Conservation (phyloP, 495 filamentous ascomycete species). For the Talaromyces liani region DNA sequence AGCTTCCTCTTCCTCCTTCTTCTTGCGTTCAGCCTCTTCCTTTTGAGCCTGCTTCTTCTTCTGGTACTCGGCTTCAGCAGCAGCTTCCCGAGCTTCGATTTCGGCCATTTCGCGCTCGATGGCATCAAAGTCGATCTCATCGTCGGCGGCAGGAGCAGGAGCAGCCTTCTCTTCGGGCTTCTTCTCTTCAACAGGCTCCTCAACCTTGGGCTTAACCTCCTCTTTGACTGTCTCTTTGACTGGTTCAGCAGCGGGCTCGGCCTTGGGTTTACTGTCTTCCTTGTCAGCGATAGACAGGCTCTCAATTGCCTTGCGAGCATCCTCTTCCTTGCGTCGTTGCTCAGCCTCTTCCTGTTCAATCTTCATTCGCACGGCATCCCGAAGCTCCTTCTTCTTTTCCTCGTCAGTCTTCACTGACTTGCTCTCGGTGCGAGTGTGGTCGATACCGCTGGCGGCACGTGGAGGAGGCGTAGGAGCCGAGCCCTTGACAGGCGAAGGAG, state of each 20-base stretch:
- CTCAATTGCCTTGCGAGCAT: conserved; percentile 13
- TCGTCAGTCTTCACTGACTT: conserved; percentile 57
- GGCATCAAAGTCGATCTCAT: conserved; percentile 45
- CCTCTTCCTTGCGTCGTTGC: conserved; percentile 39
- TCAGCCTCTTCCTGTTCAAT: conserved; percentile 48
- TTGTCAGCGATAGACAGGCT: conserved; percentile 23
- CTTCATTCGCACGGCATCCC: conserved; percentile 57
- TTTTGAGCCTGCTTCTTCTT: conserved; percentile 54
- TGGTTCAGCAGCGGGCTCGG: conserved; percentile 13
- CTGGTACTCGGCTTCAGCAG: conserved; percentile 51
- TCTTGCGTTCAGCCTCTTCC: conserved; percentile 55
- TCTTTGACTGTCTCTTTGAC: conserved; percentile 7
- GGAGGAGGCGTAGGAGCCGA: conserved; percentile 59
- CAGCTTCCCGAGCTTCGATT: conserved; percentile 53
- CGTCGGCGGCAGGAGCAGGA: conserved; percentile 27
- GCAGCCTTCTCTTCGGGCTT: conserved; percentile 37
- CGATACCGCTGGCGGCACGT: conserved; percentile 43
- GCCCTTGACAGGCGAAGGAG: conserved; percentile 52
- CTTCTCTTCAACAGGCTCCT: conserved; percentile 1
- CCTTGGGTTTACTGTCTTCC: conserved; percentile 31
- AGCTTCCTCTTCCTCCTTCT: conserved; percentile 39
- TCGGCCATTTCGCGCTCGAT: conserved; percentile 46
- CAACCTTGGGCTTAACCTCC: conserved; percentile 11
- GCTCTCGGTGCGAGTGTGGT: conserved; percentile 53
- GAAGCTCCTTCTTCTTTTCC: conserved; percentile 63